Evolutionary conservation across 2,329 filamentous ascomycete genomes (phyloP), one percentile per base, ranked within the genome.

Genomic region (Penicillium sp.): DNA sequence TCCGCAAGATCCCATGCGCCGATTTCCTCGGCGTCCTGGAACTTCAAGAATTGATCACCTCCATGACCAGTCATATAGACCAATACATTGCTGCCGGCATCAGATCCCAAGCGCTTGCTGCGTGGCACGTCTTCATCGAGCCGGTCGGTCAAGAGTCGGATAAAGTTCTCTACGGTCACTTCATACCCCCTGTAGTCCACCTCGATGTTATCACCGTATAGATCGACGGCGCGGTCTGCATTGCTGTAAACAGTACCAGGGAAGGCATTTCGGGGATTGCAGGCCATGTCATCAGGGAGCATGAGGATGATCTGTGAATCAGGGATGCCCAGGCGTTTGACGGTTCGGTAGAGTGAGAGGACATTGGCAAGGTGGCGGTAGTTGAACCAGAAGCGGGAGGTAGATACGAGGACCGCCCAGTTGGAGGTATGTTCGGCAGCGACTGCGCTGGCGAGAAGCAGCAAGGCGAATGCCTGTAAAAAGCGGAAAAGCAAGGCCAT

Each of bases 51-150:
- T 76, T 97, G 92, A 71, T 97, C 96, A 16, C 94, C 94, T 30
- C 94, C 94, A 67, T 99, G 94, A 0, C 94, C 94, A 0, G 94
- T 99, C 94, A 99, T 99, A 79, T 99, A 99, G 10, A 99, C 93
- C 52, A 99, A 79, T 56, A 99, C 95, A 68, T 99, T 99, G 75
- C 91, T 96, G 56, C 93, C 86, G 64, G 96, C 92, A 69, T 99
- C 94, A 4, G 93, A 97, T 69, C 96, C 82, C 57, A 99, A 79
- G 47, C 94, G 84, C 79, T 99, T 99, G 75, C 91, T 96, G 61
- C 92, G 84, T 7, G 94, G 94, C 78, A 97, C 96, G 73, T 97
- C 92, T 61, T 94, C 90, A 52, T 91, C 91, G 55, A 97, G 90
- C 29, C 94, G 87, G 70, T 99, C 94, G 18, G 94, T 99, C 76